Conservation (phyloP, 108 stramenopile species). For the Fragilaria crotonensis region DNA sequence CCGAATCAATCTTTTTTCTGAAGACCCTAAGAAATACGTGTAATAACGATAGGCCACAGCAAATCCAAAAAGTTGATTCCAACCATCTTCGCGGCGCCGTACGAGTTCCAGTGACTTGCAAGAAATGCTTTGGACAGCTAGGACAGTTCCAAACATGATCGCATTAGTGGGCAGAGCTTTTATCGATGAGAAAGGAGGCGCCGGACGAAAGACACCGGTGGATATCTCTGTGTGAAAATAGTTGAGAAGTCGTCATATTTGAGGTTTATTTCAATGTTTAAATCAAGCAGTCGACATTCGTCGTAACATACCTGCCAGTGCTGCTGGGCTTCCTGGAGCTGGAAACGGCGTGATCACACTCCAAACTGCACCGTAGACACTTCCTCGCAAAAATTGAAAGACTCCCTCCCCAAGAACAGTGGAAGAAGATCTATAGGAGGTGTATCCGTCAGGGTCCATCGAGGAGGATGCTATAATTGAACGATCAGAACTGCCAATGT, state of each 20-base stretch:
- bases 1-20: constrained; percentile 21
- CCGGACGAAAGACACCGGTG: constrained; percentile 30
- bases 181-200: constrained; percentile 23
- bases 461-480: too few species aligned
- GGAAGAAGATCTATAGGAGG: too few species aligned
- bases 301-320: constrained; percentile 8
- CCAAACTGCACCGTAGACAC: constrained; percentile 23
- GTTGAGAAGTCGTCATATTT: too few species aligned
- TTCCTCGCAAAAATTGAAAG: constrained; percentile 20
- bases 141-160: constrained; percentile 28
- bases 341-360: constrained; percentile 24
- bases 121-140: constrained; percentile 28
- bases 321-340: constrained; percentile 8
- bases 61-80: constrained; percentile 37
- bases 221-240: constrained; percentile 13
- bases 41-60: constrained; percentile 34
- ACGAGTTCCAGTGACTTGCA: constrained; percentile 28
- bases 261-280: too few species aligned
- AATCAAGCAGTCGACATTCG: too few species aligned
- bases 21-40: constrained; percentile 2
- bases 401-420: constrained; percentile 31
- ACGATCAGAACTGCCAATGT: too few species aligned
- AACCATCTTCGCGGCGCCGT: constrained; percentile 23
- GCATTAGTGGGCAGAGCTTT: constrained; percentile 29
- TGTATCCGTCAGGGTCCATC: too few species aligned